Percentiles rank a stretch among this genome's conserved stretches.
phyloP scores from a whole-genome alignment of 306 rosid genomes.

The Citrullus amarus region DNA sequence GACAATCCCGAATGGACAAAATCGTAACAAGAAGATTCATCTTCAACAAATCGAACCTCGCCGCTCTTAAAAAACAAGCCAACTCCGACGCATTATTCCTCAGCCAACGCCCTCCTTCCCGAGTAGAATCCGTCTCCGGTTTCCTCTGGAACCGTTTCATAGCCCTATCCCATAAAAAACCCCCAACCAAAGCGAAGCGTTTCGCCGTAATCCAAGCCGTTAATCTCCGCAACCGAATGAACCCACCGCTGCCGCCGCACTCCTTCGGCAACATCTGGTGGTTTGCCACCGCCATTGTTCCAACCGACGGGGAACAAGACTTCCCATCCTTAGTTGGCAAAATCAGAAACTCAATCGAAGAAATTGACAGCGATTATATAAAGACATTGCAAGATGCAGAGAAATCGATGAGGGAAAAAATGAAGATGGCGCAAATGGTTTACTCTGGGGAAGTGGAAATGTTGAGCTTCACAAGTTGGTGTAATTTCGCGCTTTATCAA shows the following conservation, averaged over 20 bases:
- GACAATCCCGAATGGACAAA: background rate
- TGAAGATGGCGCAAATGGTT: background rate
- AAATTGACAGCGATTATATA: background rate
- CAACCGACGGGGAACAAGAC: background rate
- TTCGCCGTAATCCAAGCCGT: slow-evolving; percentile 14
- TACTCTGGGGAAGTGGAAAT: slow-evolving; percentile 13
- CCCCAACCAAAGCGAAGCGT: background rate
- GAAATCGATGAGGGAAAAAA: background rate
- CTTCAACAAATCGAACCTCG: slow-evolving; percentile 6
- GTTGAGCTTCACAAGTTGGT: slow-evolving; percentile 16
- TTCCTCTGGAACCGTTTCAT: slow-evolving; percentile 26
- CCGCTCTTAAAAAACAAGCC: slow-evolving; percentile 4
- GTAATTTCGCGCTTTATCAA: slow-evolving; percentile 21
- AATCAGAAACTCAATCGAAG: slow-evolving; percentile 6
- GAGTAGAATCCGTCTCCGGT: slow-evolving; percentile 28
- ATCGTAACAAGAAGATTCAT: slow-evolving; percentile 16
- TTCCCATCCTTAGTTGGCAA: background rate
- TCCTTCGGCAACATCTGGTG: slow-evolving; percentile 24
- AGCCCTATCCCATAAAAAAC: background rate
- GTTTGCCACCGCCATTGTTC: background rate
- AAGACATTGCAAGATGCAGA: background rate
- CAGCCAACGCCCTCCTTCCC: slow-evolving; percentile 11
- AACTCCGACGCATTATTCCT: background rate
- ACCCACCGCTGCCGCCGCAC: slow-evolving; percentile 20
- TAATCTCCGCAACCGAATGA: slow-evolving; percentile 21